Evolutionary conservation across 225 moss, liverwort and hornwort species (phyloP).

Genomic region (Straminergon stramineum): DNA sequence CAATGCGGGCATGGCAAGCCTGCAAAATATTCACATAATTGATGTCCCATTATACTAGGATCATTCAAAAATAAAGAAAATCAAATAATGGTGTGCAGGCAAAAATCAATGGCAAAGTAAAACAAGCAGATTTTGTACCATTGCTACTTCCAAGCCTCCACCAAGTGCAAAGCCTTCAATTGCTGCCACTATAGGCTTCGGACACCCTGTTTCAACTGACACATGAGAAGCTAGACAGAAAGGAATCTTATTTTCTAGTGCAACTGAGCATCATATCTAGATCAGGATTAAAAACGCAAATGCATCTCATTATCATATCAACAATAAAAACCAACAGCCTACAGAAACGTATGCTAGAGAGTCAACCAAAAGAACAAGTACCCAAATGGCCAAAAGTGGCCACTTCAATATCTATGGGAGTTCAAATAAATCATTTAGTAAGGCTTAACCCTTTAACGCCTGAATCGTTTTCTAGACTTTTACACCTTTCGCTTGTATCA

Average conservation of each 20-base stretch:
- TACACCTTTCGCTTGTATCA: too few species aligned
- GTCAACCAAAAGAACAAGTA: not conserved
- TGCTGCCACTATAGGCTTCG: slow-evolving; percentile 86
- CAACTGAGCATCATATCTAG: not conserved
- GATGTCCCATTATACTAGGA: not conserved
- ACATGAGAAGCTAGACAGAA: not conserved
- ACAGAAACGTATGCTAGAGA: not conserved
- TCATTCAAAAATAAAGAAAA: not conserved
- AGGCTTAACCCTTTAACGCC: not conserved
- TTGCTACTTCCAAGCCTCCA: slow-evolving; percentile 85
- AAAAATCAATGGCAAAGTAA: not conserved
- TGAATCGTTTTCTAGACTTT: not conserved
- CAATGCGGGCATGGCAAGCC: slow-evolving; percentile 84
- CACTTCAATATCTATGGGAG: not conserved
- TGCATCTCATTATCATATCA: not conserved
- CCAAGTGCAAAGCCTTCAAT: slow-evolving; percentile 88
- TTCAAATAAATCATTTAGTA: not conserved
- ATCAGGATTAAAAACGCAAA: not conserved
- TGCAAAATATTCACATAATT: slow-evolving; percentile 5
- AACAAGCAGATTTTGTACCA: slow-evolving; percentile 33
- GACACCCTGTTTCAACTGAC: slow-evolving; percentile 51
- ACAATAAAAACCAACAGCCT: not conserved
- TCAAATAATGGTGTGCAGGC: not conserved
- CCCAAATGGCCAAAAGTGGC: not conserved
- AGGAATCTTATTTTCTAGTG: not conserved